Evolutionary conservation across 345 rosid species (phyloP).

Genomic region (Bruguiera gymnorhiza): DNA sequence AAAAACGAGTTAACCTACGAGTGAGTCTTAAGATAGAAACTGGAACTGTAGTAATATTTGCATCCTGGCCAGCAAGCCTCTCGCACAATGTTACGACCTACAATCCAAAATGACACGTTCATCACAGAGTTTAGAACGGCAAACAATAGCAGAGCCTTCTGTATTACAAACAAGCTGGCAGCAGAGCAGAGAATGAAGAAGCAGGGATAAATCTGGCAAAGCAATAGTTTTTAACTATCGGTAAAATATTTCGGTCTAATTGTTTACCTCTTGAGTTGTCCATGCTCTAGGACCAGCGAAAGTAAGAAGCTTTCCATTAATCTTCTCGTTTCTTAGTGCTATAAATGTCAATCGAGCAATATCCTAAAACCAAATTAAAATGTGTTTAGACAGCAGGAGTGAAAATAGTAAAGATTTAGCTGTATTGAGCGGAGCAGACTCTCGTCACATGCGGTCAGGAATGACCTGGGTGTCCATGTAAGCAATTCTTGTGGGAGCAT

Average conservation of each 20-base stretch:
- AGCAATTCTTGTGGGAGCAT: slow-evolving; percentile 94
- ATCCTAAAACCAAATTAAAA: slow-evolving; percentile 48
- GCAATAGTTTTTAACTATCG: not conserved
- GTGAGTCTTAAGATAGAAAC: slow-evolving; percentile 76
- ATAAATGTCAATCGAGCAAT: slow-evolving; percentile 81
- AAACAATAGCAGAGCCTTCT: not conserved
- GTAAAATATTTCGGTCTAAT: slow-evolving; percentile 1
- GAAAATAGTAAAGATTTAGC: not conserved
- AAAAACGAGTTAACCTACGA: slow-evolving; percentile 70
- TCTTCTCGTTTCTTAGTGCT: slow-evolving; percentile 76
- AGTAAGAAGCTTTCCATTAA: slow-evolving; percentile 73
- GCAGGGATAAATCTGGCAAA: not conserved
- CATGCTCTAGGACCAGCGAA: slow-evolving; percentile 98
- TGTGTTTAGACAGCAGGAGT: slow-evolving; percentile 3
- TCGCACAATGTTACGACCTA: slow-evolving; percentile 91
- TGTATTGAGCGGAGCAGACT: not conserved
- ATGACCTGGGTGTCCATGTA: slow-evolving; percentile 97
- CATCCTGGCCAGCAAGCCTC: slow-evolving; percentile 98
- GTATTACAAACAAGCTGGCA: no score
- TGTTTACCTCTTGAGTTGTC: slow-evolving; percentile 90
- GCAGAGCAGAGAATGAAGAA: not conserved
- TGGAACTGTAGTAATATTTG: slow-evolving; percentile 92
- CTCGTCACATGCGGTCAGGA: slow-evolving; percentile 3
- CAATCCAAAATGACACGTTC: slow-evolving; percentile 13
- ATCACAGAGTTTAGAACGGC: not conserved